Base-by-base conservation (phyloP, 164 flowering plant species). In the Kalanchoe fedtschenkoi region DNA sequence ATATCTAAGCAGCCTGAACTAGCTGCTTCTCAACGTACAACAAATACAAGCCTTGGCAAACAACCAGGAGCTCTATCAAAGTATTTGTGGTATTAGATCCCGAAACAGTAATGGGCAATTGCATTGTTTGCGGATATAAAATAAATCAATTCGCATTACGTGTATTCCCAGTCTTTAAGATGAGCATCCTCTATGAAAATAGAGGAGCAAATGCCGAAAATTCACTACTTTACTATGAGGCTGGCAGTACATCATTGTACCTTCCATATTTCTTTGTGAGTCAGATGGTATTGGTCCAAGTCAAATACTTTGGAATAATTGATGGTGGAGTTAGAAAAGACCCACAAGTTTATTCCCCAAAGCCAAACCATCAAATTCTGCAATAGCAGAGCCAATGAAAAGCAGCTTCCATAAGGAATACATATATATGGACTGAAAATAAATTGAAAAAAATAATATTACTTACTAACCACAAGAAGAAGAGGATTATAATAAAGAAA, bases 211-310 rank as follows among this genome's bases (percentile, higher is more conserved):
- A 6, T 5, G 39, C 39, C 39, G 39, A 37, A 37, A 2, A 8
- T 37, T 5, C 11, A 37, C 6, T 37, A 6, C 56, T 24, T 51
- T 7, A 26, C 32, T 24, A 7, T 16, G 56, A 13, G 33, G 53
- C 46, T 47, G 24, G 29, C 29, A 22, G 29, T 16, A 22, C 11
- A 58, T 44, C 6, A 8, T 41, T 24, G 28, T 78, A 91, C 99
- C 99, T 83, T 88, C 99, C 97, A 89, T 76, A 85, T 84, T 68
- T 95, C 97, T 74, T 70, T 84, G 46, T 91, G 86, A n/a, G 96
- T 83, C 37, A 95, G 91, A 76, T 95, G 89, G 76, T 73, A 74
- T 47, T 84, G 93, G 74, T 86, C 96, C 61, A 95, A 85, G 68
- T 87, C 93, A 81, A 88, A 91, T 33, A 95, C 82, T 69, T 82